These are phyloP conservation scores for Blastobotrys terrestris DNA, from an alignment of 805 yeast species.

Conservation along the genomic window DNA sequence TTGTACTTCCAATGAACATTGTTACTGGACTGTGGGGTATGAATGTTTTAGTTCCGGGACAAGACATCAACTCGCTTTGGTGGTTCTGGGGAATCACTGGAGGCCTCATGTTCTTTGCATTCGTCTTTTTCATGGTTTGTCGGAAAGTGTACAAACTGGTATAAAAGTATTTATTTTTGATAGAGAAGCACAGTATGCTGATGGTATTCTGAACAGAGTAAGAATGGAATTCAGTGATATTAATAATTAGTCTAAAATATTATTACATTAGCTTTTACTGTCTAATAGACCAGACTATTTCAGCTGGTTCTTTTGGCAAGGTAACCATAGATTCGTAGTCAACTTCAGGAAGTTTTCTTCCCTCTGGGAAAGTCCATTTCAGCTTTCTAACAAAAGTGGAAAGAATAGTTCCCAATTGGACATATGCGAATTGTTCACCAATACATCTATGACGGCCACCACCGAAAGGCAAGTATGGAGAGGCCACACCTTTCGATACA, in stretches of 20 bases:
- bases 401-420: conserved; percentile 83
- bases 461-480: conserved; percentile 96
- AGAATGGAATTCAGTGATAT: not conserved
- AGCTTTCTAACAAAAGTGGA: conserved; percentile 67
- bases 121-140: conserved; percentile 20
- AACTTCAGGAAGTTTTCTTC: conserved; percentile 40
- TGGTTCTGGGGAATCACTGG: conserved; percentile 70
- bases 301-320: conserved; percentile 65
- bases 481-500: conserved; percentile 89
- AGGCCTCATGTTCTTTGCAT: conserved; percentile 27
- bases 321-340: conserved; percentile 92
- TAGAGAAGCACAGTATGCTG: not conserved
- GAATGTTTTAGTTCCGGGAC: conserved; percentile 88
- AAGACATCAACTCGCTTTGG: conserved; percentile 36
- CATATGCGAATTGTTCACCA: conserved; percentile 96
- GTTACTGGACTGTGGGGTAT: conserved; percentile 92
- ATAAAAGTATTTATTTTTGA: not conserved
- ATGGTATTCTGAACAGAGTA: not conserved
- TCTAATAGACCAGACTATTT: conserved; percentile 27
- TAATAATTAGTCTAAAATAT: not conserved
- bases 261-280: too few species aligned
- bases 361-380: conserved; percentile 64
- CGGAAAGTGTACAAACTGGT: conserved; percentile 12
- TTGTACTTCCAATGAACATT: conserved; percentile 82
- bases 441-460: conserved; percentile 99